Evolutionary conservation across 2,329 filamentous ascomycete species (phyloP).

Genomic region (Blastomyces gilchristii): DNA sequence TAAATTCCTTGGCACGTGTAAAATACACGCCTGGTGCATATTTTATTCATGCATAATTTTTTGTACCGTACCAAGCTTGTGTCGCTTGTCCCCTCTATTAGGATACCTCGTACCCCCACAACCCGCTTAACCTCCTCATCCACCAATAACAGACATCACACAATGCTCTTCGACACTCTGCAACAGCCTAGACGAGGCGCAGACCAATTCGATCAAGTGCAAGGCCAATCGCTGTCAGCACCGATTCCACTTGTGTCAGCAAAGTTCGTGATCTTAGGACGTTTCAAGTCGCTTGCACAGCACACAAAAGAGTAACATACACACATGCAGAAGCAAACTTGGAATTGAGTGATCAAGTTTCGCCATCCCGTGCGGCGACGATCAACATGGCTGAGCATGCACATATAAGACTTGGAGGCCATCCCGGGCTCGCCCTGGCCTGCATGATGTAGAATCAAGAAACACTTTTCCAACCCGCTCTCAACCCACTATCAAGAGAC

Average conservation of each 20-base stretch:
- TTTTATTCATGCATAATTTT: too few relatives aligned
- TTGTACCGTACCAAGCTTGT: too few relatives aligned
- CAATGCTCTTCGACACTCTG: neutral
- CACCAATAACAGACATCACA: neutral
- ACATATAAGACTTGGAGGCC: neutral
- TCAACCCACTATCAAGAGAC: neutral
- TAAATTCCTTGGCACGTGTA: too few relatives aligned
- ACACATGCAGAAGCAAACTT: neutral
- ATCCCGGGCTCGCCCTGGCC: neutral
- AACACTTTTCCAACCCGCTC: neutral
- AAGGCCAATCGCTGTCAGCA: neutral
- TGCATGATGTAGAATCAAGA: neutral
- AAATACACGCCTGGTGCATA: too few relatives aligned
- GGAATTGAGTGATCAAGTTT: neutral
- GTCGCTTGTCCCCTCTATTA: too few relatives aligned
- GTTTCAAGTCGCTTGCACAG: neutral
- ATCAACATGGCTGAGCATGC: neutral
- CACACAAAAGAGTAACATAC: neutral
- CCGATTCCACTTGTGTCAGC: neutral
- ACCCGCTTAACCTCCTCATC: neutral
- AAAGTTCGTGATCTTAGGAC: neutral
- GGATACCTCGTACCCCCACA: neutral
- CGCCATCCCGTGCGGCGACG: neutral
- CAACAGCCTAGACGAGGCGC: neutral
- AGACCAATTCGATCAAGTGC: neutral